Conservation (phyloP, 768 basidiomycete genomes). For the Strobilomyces dryophilus region DNA sequence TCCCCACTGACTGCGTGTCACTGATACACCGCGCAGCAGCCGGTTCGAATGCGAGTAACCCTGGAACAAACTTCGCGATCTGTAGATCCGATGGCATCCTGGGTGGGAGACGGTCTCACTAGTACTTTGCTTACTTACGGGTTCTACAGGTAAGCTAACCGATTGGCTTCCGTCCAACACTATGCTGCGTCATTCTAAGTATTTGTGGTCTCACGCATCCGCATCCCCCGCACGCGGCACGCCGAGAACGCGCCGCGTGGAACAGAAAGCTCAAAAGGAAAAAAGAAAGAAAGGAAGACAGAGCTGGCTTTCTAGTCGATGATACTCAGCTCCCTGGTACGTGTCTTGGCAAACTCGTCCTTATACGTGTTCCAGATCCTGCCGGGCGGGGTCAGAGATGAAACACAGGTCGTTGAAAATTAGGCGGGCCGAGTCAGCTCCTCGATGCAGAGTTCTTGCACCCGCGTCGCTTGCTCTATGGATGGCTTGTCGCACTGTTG, state of each 20-base stretch:
- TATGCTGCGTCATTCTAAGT: not conserved
- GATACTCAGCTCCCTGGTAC: constrained; percentile 73
- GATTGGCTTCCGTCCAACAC: too few species aligned
- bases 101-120: too few species aligned
- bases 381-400: constrained; percentile 5
- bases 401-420: not conserved
- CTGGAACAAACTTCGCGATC: too few species aligned
- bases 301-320: constrained; percentile 48
- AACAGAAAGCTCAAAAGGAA: not conserved
- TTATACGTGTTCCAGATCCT: constrained; percentile 98
- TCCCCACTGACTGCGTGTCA: too few species aligned
- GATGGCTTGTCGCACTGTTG: constrained; percentile 73
- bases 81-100: too few species aligned
- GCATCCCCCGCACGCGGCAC: not conserved
- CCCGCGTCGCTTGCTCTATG: constrained; percentile 70
- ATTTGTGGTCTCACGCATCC: too few species aligned
- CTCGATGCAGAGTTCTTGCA: constrained; percentile 86
- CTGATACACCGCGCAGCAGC: too few species aligned
- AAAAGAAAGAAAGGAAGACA: not conserved
- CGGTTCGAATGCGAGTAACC: too few species aligned
- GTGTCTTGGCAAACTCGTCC: constrained; percentile 83
- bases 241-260: not conserved
- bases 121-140: too few species aligned
- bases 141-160: too few species aligned
- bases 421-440: constrained; percentile 79